Evolutionary conservation across 1,139 yeast genomes (phyloP).

Genomic region (Nematodospora anomalae): DNA sequence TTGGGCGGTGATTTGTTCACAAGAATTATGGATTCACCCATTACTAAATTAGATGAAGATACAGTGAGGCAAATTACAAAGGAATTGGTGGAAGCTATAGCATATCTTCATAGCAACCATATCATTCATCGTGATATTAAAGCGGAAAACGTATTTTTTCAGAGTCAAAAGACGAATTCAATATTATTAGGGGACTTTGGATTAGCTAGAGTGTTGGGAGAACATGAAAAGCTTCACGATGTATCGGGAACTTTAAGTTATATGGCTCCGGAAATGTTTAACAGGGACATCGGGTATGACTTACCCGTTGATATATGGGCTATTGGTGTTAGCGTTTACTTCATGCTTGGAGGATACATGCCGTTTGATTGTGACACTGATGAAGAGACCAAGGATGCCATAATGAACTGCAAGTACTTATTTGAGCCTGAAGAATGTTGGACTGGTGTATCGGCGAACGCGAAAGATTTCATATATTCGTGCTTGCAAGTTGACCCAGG

Average conservation of each 20-base stretch:
- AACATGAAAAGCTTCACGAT: conserved; percentile 29
- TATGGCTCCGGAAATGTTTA: conserved; percentile 68
- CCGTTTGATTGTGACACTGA: conserved; percentile 80
- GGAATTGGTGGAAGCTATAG: conserved; percentile 31
- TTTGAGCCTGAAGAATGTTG: conserved; percentile 65
- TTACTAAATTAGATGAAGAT: conserved; percentile 31
- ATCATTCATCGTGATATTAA: conserved; percentile 47
- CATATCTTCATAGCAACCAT: conserved; percentile 30
- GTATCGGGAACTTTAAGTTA: conserved; percentile 70
- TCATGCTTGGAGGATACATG: conserved; percentile 72
- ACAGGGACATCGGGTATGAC: conserved; percentile 53
- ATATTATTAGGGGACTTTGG: conserved; percentile 76
- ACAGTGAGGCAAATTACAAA: conserved; percentile 48
- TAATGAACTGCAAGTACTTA: conserved; percentile 52
- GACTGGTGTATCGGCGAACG: conserved; percentile 52
- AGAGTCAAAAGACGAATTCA: conserved; percentile 23
- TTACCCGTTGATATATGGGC: conserved; percentile 76
- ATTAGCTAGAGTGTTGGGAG: conserved; percentile 39
- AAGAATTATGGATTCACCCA: conserved; percentile 44
- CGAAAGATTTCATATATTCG: conserved; percentile 56
- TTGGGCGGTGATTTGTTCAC: conserved; percentile 71
- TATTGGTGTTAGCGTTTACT: conserved; percentile 69
- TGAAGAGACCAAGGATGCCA: conserved; percentile 67
- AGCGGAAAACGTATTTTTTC: conserved; percentile 41
- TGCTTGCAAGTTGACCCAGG: conserved; percentile 53